Base-by-base conservation (phyloP, 192 early-diverging fungal genomes). In the Thamnidium elegans region DNA sequence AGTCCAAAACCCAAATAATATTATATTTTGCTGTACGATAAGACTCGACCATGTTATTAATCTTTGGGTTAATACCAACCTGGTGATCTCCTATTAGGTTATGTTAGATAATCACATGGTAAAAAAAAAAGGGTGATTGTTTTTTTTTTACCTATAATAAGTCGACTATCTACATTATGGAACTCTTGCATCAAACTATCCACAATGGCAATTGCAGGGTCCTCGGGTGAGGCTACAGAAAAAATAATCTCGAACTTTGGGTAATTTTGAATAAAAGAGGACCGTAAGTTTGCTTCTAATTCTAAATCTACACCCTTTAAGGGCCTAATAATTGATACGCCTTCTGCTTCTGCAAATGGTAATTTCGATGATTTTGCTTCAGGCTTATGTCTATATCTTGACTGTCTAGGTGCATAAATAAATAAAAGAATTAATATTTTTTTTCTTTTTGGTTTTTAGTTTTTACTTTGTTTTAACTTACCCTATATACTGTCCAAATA, bases 1-100 rank as follows among this genome's bases (percentile, higher is more conserved):
- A 92, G 73, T 99, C 97, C 20, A 90, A 82, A 65, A 97, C 91
- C 97, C 97, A 99, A 34, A 99, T 71, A 65, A 97, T 87, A 67
- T 96, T 92, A 74, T 92, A 78, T 64, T 89, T 86, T 7, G 90
- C 85, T 19, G 75, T 73, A 44, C 86, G 79, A 72, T 92, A 97
- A 8, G 89, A 89, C 53, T 86, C 84, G 19, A 95, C 72, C 82
- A 99, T 81, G 81, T 96, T 96, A 79, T 94, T 94, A 67, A 98
- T 88, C 75, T 99, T 99, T 15, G 97, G 97, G 73, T 99, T 99
- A 53, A 90, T 87, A 42, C 94, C 95, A 1, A 92, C 87, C 45
- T 80, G 68, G 42, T 80, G 67, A 50, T 85, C 85, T 31, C 87
- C 90, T 91, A 58, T 50, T 51, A 1, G 36, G 9, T 39, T 10